Conservation (phyloP, 257 asterid species). For the Handroanthus guayacan region DNA sequence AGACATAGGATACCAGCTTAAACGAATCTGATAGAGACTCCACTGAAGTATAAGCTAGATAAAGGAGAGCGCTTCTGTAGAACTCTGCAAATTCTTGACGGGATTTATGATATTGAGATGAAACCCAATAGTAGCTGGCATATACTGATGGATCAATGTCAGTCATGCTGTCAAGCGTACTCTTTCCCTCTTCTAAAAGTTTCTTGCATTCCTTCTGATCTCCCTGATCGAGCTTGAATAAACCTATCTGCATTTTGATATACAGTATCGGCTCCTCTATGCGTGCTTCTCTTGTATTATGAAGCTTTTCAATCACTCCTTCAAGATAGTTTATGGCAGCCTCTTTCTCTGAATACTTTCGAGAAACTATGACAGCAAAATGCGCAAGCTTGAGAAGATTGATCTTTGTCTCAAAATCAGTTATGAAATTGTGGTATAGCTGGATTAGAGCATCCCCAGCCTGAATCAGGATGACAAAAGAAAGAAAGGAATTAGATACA, state of each 20-base stretch:
- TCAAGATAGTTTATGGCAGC: constrained; percentile 85
- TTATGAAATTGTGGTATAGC: constrained; percentile 85
- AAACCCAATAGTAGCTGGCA: constrained; percentile 93
- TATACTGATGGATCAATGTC: constrained; percentile 97
- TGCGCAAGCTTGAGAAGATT: constrained; percentile 98
- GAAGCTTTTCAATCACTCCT: constrained; percentile 91
- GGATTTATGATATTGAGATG: constrained; percentile 85
- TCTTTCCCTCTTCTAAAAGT: constrained; percentile 87
- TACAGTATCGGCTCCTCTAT: constrained; percentile 91
- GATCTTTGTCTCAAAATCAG: constrained; percentile 97
- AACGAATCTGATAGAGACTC: constrained; percentile 88
- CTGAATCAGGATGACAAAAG: constrained; percentile 49
- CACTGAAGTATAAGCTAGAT: constrained; percentile 89
- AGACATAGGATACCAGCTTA: constrained; percentile 71
- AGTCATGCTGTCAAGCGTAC: constrained; percentile 93
- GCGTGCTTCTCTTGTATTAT: constrained; percentile 75
- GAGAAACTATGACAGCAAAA: constrained; percentile 88
- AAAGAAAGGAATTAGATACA: constrained; percentile 29
- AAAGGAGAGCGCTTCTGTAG: constrained; percentile 93
- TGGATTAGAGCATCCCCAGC: constrained; percentile 95
- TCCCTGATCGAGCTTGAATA: constrained; percentile 85
- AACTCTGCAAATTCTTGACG: constrained; percentile 94
- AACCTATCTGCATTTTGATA: constrained; percentile 85
- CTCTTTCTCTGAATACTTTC: constrained; percentile 81
- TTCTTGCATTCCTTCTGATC: constrained; percentile 88